Conservation (phyloP, 2,329 filamentous ascomycete genomes). For the Phialophora tarda region DNA sequence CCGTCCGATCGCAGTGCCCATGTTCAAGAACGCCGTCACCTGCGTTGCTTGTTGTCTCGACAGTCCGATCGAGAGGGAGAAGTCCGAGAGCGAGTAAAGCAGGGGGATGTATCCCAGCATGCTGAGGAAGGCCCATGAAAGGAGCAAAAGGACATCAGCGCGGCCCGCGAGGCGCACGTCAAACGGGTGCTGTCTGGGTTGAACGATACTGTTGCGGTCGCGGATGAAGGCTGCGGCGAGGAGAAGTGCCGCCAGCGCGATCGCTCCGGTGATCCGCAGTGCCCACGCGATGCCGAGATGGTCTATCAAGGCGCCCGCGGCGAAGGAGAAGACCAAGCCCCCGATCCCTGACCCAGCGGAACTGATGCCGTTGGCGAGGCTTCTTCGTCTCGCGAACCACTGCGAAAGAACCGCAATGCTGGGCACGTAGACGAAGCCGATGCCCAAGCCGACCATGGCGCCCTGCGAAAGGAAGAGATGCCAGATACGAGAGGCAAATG, state of each 20-base stretch:
- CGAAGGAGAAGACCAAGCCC: conserved; percentile 40
- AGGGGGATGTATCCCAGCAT: conserved; percentile 57
- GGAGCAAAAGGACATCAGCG: conserved; percentile 35
- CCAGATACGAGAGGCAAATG: conserved; percentile 37
- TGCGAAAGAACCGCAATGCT: conserved; percentile 37
- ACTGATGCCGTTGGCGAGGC: conserved; percentile 41
- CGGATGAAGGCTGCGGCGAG: conserved; percentile 39
- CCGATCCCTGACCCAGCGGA: conserved; percentile 42
- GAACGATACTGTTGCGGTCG: conserved; percentile 39
- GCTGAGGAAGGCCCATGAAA: conserved; percentile 51
- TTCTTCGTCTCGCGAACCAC: conserved; percentile 42
- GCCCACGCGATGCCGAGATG: conserved; percentile 39
- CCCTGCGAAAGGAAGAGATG: conserved; percentile 41
- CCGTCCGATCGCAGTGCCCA: conserved; percentile 55
- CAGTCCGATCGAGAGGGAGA: conserved; percentile 52
- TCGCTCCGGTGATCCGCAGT: conserved; percentile 40
- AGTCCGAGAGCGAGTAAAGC: conserved; percentile 57
- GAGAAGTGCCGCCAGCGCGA: conserved; percentile 35
- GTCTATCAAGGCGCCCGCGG: conserved; percentile 39
- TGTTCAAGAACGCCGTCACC: conserved; percentile 53
- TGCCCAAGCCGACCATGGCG: conserved; percentile 38
- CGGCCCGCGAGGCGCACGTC: conserved; percentile 34
- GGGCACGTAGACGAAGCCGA: conserved; percentile 39
- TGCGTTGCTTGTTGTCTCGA: conserved; percentile 46
- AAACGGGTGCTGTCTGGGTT: conserved; percentile 36